Evolutionary conservation across 305 asterid genomes (phyloP).

Genomic region (Petunia hybrid): DNA sequence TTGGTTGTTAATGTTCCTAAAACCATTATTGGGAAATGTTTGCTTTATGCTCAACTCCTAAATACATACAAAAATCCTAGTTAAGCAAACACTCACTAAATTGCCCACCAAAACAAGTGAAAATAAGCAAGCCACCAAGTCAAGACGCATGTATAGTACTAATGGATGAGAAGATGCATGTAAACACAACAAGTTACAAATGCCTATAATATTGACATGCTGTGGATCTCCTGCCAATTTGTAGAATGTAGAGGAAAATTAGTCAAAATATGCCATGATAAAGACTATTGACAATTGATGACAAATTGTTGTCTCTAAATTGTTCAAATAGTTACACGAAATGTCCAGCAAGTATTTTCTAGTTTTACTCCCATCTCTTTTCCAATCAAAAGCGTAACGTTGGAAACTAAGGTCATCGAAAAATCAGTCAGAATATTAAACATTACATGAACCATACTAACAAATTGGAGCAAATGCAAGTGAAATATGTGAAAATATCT

Average conservation of each 20-base stretch:
- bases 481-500: background rate
- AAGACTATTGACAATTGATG: background rate
- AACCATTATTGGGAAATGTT: background rate
- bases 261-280: background rate
- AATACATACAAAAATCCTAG: background rate
- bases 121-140: background rate
- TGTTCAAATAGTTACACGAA: background rate
- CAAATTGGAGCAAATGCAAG: background rate
- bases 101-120: background rate
- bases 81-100: background rate
- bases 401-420: background rate
- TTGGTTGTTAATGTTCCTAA: background rate
- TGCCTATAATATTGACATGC: background rate
- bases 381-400: background rate
- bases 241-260: background rate
- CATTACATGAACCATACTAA: background rate
- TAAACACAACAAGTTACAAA: background rate
- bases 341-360: background rate
- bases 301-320: background rate
- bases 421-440: background rate
- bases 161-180: background rate
- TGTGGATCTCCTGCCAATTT: background rate
- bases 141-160: background rate
- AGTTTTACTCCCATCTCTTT: background rate
- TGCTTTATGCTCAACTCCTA: background rate